These are phyloP conservation scores for Rutidosis leptorrhynchoides DNA, from an alignment of 129 eudicot genomes.

Conservation along the genomic window DNA sequence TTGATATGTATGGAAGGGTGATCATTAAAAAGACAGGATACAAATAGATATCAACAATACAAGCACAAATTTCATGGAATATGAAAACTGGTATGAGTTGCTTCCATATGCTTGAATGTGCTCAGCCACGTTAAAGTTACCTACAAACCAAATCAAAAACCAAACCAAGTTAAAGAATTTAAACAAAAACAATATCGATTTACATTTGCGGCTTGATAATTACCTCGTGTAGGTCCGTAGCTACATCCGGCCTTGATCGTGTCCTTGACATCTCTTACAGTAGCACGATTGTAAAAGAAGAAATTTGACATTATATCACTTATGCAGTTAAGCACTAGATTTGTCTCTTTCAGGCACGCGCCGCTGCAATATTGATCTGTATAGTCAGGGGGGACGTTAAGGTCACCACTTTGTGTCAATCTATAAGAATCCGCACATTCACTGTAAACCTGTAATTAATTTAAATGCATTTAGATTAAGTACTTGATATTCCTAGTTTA, in stretches of 20 bases:
- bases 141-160: constrained; percentile 31
- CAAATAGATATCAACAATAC: constrained; percentile 18
- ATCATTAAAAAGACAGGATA: constrained; percentile 17
- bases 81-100: constrained; percentile 31
- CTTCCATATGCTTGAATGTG: constrained; percentile 45
- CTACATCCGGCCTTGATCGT: constrained; percentile 67
- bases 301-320: constrained; percentile 47
- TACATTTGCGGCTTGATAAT: neutral
- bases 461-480: neutral
- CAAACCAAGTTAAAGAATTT: neutral
- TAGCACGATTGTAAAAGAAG: constrained; percentile 58
- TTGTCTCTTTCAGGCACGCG: constrained; percentile 63
- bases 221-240: constrained; percentile 72
- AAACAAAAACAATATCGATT: neutral
- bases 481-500: no score
- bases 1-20: neutral
- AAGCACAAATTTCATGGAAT: constrained; percentile 28
- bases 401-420: constrained; percentile 54
- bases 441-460: constrained; percentile 51
- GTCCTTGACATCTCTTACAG: constrained; percentile 45
- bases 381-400: constrained; percentile 53
- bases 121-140: constrained; percentile 66
- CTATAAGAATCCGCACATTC: constrained; percentile 58
- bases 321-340: constrained; percentile 60
- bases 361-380: constrained; percentile 67